phyloP scores from a whole-genome alignment of 164 flowering plant genomes.

The Nelumbo lutea region DNA sequence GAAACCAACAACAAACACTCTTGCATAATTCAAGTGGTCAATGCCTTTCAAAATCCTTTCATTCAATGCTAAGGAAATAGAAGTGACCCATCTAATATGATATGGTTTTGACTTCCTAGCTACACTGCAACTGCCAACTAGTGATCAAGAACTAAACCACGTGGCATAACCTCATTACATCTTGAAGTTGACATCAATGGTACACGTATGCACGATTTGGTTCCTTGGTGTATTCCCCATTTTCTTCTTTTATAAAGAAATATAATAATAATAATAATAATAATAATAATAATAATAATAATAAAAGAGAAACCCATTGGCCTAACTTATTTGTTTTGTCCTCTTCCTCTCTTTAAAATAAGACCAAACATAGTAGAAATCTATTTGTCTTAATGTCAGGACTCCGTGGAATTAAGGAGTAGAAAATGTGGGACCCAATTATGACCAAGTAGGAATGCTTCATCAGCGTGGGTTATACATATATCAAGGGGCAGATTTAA shows the following conservation, averaged over 20 bases:
- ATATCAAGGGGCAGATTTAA: conserved; percentile 30
- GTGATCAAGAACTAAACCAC: background rate
- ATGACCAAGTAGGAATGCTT: conserved; percentile 23
- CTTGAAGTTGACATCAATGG: background rate
- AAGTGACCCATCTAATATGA: background rate
- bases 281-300: no score
- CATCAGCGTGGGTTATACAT: conserved; percentile 27
- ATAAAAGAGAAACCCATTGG: no score
- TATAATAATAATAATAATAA: no score
- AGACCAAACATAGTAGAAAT: no score
- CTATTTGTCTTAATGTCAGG: background rate
- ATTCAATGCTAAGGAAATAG: background rate
- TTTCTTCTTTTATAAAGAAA: background rate
- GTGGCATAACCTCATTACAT: background rate
- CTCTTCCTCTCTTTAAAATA: no score
- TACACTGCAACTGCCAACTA: no score
- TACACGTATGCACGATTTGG: background rate
- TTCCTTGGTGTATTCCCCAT: background rate
- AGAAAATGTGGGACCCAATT: conserved; percentile 13
- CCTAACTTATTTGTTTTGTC: no score
- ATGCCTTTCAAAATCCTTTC: background rate
- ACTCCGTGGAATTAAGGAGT: background rate
- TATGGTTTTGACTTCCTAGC: background rate
- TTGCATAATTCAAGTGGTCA: conserved; percentile 5
- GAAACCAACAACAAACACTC: conserved; percentile 14